These are phyloP conservation scores for Pseudoscleropodium purum DNA, from an alignment of 225 moss, liverwort and hornwort species.

Conservation along the genomic window DNA sequence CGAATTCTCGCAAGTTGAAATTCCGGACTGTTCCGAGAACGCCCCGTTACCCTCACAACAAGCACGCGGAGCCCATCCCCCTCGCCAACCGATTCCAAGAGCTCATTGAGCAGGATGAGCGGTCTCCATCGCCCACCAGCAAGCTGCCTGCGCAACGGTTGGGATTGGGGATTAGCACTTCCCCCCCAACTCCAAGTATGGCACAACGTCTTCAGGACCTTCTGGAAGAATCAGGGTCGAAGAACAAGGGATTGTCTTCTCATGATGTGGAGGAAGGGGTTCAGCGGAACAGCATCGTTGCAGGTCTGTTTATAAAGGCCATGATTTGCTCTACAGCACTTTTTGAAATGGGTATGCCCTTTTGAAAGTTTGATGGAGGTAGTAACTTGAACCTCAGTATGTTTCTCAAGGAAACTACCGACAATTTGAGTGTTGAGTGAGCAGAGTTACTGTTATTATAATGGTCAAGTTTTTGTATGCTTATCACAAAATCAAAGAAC, in stretches of 20 bases:
- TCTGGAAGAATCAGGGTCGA: conserved; percentile 12
- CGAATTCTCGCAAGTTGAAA: conserved; percentile 33
- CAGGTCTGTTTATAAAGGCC: background rate
- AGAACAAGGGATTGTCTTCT: background rate
- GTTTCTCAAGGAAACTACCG: background rate
- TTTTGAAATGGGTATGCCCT: background rate
- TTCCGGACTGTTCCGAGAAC: conserved; percentile 19
- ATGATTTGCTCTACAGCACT: background rate
- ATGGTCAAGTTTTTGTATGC: background rate
- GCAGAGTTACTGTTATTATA: background rate
- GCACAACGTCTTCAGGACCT: conserved; percentile 32
- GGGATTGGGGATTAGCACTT: background rate
- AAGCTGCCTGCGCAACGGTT: background rate
- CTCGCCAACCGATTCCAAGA: conserved; percentile 41
- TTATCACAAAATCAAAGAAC: background rate
- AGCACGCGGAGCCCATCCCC: conserved; percentile 29
- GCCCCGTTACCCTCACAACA: background rate
- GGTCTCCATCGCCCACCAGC: conserved; percentile 1
- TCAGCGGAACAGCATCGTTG: background rate
- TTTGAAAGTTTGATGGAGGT: background rate
- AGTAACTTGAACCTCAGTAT: background rate
- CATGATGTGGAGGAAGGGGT: background rate
- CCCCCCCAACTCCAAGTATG: conserved; percentile 12
- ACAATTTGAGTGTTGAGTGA: background rate
- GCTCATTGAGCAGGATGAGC: conserved; percentile 36